phyloP scores from a whole-genome alignment of 495 filamentous ascomycete genomes.

The Penicillium crystallinum region DNA sequence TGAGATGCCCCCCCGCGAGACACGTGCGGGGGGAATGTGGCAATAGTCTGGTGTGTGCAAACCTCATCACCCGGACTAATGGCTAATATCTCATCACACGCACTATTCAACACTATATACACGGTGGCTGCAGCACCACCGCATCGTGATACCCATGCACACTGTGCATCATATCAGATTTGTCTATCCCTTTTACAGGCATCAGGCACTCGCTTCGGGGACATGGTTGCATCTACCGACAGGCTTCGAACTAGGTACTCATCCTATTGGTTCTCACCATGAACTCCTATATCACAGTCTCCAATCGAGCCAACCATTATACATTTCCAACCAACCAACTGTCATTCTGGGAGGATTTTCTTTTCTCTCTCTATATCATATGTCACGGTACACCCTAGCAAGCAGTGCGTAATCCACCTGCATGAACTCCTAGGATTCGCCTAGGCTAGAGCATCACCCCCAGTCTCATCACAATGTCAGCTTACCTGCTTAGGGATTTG shows the following conservation, averaged over 20 bases:
- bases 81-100: background rate
- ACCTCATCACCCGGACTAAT: background rate
- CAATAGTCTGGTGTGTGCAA: background rate
- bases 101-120: background rate
- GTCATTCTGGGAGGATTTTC: background rate
- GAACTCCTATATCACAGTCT: background rate
- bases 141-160: background rate
- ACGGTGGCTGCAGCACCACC: background rate
- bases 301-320: too few relatives aligned
- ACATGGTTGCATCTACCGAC: background rate
- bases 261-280: background rate
- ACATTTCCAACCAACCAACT: background rate
- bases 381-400: background rate
- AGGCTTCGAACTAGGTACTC: background rate
- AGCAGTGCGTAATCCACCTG: slow-evolving; percentile 2
- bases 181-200: background rate
- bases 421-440: background rate
- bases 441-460: background rate
- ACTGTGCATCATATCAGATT: slow-evolving; percentile 1
- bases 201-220: background rate
- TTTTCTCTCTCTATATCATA: slow-evolving; percentile 12
- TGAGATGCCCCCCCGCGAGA: background rate
- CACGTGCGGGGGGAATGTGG: background rate
- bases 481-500: slow-evolving; percentile 4
- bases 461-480: slow-evolving; percentile 5